These are phyloP conservation scores for Linnemannia zychae DNA, from an alignment of 192 early-diverging fungal species.

Conservation along the genomic window DNA sequence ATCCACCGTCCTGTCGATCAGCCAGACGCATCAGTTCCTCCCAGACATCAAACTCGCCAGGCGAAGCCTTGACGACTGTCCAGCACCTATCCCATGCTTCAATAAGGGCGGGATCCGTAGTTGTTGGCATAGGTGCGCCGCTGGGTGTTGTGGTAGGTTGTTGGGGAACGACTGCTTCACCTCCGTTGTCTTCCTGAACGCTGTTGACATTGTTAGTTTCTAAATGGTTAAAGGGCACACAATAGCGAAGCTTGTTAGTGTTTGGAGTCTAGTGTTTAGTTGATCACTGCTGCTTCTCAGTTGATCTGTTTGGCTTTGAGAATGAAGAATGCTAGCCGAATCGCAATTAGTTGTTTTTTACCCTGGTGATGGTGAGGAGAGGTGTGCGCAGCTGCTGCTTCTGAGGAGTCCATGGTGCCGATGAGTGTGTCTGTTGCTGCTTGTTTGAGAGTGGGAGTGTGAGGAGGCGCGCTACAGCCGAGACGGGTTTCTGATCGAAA, in stretches of 20 bases:
- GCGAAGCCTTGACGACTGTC: conserved; percentile 34
- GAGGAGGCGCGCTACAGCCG: background rate
- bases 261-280: background rate
- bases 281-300: background rate
- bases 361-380: background rate
- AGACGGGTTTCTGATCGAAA: background rate
- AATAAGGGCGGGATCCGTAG: conserved; percentile 37
- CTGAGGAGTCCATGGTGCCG: background rate
- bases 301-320: background rate
- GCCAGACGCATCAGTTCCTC: conserved; percentile 73
- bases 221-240: background rate
- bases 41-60: conserved; percentile 76
- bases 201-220: background rate
- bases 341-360: background rate
- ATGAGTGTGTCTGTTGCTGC: background rate
- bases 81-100: conserved; percentile 49
- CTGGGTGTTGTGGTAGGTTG: conserved; percentile 44
- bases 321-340: no score
- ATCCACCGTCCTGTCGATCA: conserved; percentile 68
- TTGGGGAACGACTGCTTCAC: background rate
- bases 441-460: no score
- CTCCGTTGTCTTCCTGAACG: background rate
- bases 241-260: background rate
- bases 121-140: conserved; percentile 49
- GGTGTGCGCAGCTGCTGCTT: background rate